These are phyloP conservation scores for Penicillium paneum DNA, from an alignment of 2,329 filamentous ascomycete species.

Conservation along the genomic window DNA sequence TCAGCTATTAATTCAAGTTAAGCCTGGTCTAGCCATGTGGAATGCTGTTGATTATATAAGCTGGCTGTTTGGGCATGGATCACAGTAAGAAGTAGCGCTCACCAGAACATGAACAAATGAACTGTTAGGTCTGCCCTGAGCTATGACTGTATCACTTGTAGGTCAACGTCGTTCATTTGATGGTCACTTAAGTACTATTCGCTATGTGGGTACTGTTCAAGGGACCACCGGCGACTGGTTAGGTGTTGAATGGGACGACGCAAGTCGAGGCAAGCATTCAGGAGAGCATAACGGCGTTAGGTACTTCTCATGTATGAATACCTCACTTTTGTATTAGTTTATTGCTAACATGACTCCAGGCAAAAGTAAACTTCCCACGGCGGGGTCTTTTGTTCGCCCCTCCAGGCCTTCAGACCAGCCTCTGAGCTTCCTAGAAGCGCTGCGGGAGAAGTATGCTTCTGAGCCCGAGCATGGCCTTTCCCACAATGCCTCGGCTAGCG, in stretches of 20 bases:
- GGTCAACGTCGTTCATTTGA: constrained; percentile 80
- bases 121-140: not conserved
- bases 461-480: constrained; percentile 44
- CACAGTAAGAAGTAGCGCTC: not conserved
- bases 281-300: constrained; percentile 73
- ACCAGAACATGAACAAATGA: not conserved
- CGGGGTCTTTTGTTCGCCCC: constrained; percentile 84
- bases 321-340: not conserved
- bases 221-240: constrained; percentile 80
- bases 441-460: constrained; percentile 79
- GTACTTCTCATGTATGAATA: constrained; percentile 73
- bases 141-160: constrained; percentile 30
- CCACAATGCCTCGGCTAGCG: constrained; percentile 2
- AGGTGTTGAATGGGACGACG: constrained; percentile 95
- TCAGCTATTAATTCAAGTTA: not conserved
- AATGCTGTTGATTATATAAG: constrained; percentile 25
- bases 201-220: constrained; percentile 73
- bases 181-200: constrained; percentile 74
- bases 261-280: constrained; percentile 81
- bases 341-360: constrained; percentile 41
- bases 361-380: constrained; percentile 61
- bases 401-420: constrained; percentile 65
- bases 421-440: constrained; percentile 72
- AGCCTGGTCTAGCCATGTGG: not conserved
- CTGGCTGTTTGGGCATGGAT: constrained; percentile 5